A percentile compares a stretch with the other conserved stretches of the same genome.
Evolutionary conservation across 352 stramenopile species (phyloP).

Genomic region (Peronosclerospora sorghi): DNA sequence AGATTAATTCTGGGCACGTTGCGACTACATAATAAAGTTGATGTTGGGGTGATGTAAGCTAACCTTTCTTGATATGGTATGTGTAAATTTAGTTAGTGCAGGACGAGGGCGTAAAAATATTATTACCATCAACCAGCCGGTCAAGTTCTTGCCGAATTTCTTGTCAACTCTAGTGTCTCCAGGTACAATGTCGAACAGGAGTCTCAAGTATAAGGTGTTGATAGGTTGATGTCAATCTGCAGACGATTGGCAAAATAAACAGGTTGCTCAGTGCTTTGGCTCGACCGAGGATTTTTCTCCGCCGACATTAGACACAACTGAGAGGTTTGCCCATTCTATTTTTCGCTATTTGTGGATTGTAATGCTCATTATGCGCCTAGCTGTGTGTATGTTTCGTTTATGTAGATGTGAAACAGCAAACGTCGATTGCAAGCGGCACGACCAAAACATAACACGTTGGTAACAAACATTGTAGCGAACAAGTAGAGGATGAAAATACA

Average conservation of each 20-base stretch:
- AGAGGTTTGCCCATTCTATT: conserved; percentile 12
- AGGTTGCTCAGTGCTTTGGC: conserved; percentile 52
- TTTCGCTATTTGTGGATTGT: background rate
- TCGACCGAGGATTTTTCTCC: conserved; percentile 55
- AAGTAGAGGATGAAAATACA: too few species aligned
- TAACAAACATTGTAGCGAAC: too few species aligned
- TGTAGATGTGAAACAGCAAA: conserved; percentile 27
- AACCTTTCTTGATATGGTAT: background rate
- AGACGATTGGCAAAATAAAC: conserved; percentile 43
- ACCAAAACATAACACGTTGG: too few species aligned
- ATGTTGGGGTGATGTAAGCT: conserved; percentile 4
- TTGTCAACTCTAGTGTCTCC: conserved; percentile 47
- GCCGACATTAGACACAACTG: conserved; percentile 51
- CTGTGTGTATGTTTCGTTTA: conserved; percentile 57
- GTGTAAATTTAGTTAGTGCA: conserved; percentile 35
- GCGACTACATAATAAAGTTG: conserved; percentile 40
- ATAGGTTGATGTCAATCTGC: too few species aligned
- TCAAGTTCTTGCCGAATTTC: conserved; percentile 55
- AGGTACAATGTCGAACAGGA: conserved; percentile 12
- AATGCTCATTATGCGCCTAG: conserved; percentile 9
- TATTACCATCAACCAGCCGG: conserved; percentile 71
- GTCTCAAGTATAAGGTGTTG: too few species aligned
- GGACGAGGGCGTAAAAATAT: conserved; percentile 46
- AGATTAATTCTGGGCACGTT: conserved; percentile 59
- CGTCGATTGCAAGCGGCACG: too few species aligned